These are phyloP conservation scores for Shiraia bambusicola DNA, from an alignment of 2,329 filamentous ascomycete species.

Conservation along the genomic window DNA sequence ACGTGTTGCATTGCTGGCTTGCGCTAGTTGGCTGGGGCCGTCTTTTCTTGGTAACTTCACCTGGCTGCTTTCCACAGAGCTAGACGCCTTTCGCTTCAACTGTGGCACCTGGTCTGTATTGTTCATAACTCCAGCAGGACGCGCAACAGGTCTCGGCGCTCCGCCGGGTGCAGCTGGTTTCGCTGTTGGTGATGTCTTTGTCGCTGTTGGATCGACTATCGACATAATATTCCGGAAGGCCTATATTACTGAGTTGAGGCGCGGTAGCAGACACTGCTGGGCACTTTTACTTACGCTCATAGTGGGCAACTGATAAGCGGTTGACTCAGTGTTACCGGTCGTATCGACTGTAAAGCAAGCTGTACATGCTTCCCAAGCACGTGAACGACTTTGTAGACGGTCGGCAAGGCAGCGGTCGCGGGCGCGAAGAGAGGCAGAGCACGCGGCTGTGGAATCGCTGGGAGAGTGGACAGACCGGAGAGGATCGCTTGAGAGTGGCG, in stretches of 20 bases:
- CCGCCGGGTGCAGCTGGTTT: slow-evolving; percentile 26
- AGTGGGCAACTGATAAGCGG: slow-evolving; percentile 29
- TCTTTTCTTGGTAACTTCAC: slow-evolving; percentile 41
- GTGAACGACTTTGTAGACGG: slow-evolving; percentile 7
- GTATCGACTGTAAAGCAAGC: slow-evolving; percentile 34
- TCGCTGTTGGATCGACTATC: slow-evolving; percentile 38
- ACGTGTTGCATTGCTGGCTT: slow-evolving; percentile 29
- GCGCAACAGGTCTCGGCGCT: slow-evolving; percentile 37
- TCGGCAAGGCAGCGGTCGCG: slow-evolving; percentile 12
- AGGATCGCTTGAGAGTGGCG: slow-evolving; percentile 28
- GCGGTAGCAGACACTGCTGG: slow-evolving; percentile 4
- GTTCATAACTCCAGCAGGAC: slow-evolving; percentile 29
- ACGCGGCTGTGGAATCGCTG: slow-evolving; percentile 17
- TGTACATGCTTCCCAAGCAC: slow-evolving; percentile 37
- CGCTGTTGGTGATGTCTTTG: slow-evolving; percentile 24
- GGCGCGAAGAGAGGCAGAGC: slow-evolving; percentile 16
- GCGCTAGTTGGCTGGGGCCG: slow-evolving; percentile 22
- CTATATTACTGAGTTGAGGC: slow-evolving; percentile 15
- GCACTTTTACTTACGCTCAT: slow-evolving; percentile 41
- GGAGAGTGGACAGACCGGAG: slow-evolving; percentile 19
- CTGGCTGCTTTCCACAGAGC: slow-evolving; percentile 31
- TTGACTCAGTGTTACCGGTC: slow-evolving; percentile 44
- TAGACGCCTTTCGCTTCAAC: slow-evolving; percentile 46
- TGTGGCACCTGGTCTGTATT: slow-evolving; percentile 37
- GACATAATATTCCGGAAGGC: slow-evolving; percentile 43